Evolutionary conservation across 2,329 filamentous ascomycete genomes (phyloP).

Genomic region (Cytospora schulzeri): DNA sequence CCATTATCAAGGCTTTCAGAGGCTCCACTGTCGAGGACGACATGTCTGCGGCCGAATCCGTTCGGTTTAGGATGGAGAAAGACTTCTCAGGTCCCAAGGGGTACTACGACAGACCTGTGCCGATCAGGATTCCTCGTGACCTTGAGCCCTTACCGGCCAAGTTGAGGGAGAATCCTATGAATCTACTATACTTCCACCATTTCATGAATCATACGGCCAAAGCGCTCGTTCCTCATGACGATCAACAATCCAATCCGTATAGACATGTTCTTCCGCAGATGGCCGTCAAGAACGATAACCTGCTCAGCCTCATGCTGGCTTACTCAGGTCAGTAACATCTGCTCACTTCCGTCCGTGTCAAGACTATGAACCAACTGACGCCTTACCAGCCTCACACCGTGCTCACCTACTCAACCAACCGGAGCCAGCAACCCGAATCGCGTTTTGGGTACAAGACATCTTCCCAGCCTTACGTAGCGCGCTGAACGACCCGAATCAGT

Average conservation of each 20-base stretch:
- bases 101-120: constrained; percentile 71
- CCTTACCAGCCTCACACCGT: constrained; percentile 68
- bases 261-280: constrained; percentile 56
- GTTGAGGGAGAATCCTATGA: constrained; percentile 75
- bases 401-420: constrained; percentile 72
- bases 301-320: constrained; percentile 75
- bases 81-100: constrained; percentile 55
- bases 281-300: constrained; percentile 68
- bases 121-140: constrained; percentile 56
- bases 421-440: constrained; percentile 77
- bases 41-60: neutral
- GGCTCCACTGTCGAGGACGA: constrained; percentile 14
- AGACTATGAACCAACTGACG: constrained; percentile 4
- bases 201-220: constrained; percentile 80
- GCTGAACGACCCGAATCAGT: constrained; percentile 60
- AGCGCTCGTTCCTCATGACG: constrained; percentile 54
- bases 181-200: constrained; percentile 67
- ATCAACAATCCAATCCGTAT: constrained; percentile 55
- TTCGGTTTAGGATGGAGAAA: neutral
- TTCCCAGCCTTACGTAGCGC: constrained; percentile 71
- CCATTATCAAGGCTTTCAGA: constrained; percentile 46
- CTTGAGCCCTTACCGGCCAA: constrained; percentile 51
- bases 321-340: constrained; percentile 58
- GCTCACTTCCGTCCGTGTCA: neutral
- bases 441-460: constrained; percentile 78